Percentiles rank a stretch among this genome's conserved stretches.
phyloP scores from a whole-genome alignment of 139 green algal genomes.

The Chlorella sp. region DNA sequence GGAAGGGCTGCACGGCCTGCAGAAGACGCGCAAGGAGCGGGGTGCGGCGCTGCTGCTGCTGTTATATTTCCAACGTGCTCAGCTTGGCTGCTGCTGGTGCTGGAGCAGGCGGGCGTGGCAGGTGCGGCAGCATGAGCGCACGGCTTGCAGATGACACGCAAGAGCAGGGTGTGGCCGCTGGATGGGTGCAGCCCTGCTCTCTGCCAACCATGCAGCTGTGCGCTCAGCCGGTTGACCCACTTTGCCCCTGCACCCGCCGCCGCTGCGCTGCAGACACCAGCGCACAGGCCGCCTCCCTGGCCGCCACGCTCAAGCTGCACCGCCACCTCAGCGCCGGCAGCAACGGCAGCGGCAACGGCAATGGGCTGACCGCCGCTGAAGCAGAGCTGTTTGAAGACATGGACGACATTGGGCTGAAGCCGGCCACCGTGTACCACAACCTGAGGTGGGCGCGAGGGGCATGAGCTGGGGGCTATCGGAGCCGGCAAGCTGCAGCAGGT shows the following conservation, averaged over 20 bases:
- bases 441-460: constrained; percentile 41
- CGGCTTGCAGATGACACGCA: no score
- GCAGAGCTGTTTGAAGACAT: constrained; percentile 56
- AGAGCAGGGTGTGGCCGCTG: no score
- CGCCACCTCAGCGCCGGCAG: constrained; percentile 30
- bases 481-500: background rate
- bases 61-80: no score
- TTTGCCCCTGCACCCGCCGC: no score
- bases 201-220: no score
- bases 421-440: constrained; percentile 80
- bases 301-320: constrained; percentile 37
- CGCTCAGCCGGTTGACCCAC: no score
- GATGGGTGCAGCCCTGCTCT: no score
- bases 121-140: no score
- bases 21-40: constrained; percentile 42
- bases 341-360: no score
- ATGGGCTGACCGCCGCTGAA: background rate
- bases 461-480: no score
- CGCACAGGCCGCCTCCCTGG: constrained; percentile 23
- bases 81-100: no score
- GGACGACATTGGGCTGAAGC: constrained; percentile 77
- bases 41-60: background rate
- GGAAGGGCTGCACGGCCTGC: constrained; percentile 32
- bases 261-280: constrained; percentile 24
- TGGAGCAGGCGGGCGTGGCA: no score